Conservation (phyloP, 2,329 filamentous ascomycete genomes). For the Sordariomycetes sp. region DNA sequence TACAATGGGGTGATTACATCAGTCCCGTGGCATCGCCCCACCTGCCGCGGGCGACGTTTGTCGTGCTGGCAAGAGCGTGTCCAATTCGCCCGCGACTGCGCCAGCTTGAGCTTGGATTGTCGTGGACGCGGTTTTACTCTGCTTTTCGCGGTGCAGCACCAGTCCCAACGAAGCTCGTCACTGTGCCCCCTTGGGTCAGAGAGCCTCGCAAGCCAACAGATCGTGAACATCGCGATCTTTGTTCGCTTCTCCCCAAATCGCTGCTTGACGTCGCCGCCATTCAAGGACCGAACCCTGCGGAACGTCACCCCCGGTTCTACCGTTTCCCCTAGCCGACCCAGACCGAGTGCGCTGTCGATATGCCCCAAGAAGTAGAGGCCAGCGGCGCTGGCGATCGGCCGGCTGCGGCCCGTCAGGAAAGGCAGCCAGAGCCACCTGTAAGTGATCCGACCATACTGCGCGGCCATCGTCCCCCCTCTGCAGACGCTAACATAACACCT, state of each 20-base stretch:
- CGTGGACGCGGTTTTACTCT: too few species aligned
- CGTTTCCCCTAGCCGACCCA: not conserved
- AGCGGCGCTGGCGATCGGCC: constrained; percentile 2
- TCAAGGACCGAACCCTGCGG: not conserved
- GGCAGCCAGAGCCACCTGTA: not conserved
- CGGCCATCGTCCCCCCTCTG: not conserved
- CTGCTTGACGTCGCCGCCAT: not conserved
- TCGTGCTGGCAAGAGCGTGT: too few species aligned
- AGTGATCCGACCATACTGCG: not conserved
- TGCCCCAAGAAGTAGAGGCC: constrained; percentile 1
- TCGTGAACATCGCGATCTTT: too few species aligned
- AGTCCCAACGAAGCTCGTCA: too few species aligned
- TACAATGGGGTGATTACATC: not conserved
- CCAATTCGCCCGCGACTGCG: too few species aligned
- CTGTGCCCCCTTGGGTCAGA: too few species aligned
- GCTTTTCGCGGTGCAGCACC: too few species aligned
- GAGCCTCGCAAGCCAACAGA: too few species aligned
- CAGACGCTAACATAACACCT: not conserved
- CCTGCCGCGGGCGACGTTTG: not conserved
- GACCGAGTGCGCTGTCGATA: not conserved
- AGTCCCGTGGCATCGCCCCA: not conserved
- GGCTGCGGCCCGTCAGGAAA: not conserved
- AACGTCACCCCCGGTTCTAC: not conserved
- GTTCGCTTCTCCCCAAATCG: not conserved
- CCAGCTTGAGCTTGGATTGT: too few species aligned